Conservation (phyloP, 78 protist species). For the Pigoraptor vietnamica region DNA sequence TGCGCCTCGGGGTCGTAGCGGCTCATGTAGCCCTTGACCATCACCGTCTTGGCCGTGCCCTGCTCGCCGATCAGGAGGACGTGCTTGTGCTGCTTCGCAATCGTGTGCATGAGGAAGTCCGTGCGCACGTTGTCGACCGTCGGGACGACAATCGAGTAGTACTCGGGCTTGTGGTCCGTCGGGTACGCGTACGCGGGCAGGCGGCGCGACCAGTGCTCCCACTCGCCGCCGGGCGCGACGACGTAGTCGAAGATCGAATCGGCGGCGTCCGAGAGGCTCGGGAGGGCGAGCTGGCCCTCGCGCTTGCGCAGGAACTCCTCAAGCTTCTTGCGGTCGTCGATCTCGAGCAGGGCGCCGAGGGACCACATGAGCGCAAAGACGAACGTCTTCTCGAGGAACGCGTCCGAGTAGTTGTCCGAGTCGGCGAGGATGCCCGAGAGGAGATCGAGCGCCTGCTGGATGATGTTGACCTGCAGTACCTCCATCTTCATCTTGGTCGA, state of each 20-base stretch:
- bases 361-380: constrained; percentile 41
- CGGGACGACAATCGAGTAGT: constrained; percentile 31
- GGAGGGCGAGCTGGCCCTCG: constrained; percentile 5
- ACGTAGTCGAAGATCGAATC: constrained; percentile 6
- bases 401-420: constrained; percentile 11
- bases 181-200: constrained; percentile 22
- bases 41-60: constrained; percentile 73
- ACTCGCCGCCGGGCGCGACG: constrained; percentile 14
- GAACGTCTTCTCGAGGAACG: constrained; percentile 34
- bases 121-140: constrained; percentile 25
- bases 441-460: constrained; percentile 15
- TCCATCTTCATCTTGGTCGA: constrained; percentile 23
- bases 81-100: background rate
- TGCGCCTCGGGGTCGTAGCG: constrained; percentile 29
- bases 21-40: background rate
- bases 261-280: constrained; percentile 20
- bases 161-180: background rate
- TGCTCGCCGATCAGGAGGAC: constrained; percentile 65
- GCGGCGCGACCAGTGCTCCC: constrained; percentile 18
- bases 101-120: background rate
- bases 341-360: constrained; percentile 85
- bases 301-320: constrained; percentile 50
- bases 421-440: constrained; percentile 22
- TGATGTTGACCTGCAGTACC: background rate
- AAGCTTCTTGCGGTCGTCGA: constrained; percentile 45